Evolutionary conservation across 495 filamentous ascomycete genomes (phyloP), one percentile per base, ranked within the genome.

Genomic region (Friedmanniomyces simplex): DNA sequence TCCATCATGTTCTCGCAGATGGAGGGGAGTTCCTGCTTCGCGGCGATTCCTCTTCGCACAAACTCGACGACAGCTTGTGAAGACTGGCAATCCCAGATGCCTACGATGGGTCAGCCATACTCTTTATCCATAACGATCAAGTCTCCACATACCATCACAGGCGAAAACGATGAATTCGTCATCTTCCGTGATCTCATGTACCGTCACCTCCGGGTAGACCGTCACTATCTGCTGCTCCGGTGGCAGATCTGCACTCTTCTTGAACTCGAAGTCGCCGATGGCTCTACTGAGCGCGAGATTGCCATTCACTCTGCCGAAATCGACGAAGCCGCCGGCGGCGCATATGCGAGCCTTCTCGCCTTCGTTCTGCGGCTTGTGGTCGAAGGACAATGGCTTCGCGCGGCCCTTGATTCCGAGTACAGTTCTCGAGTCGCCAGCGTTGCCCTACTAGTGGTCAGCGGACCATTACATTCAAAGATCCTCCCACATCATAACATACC

Each of bases 1-100:
- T 97, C 91, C 93, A 98, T 98, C 89, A 98, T 94, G 76, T 98
- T 98, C 76, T 98, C 93, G 72, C 90, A 95, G 66, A 98, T 96
- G 66, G 85, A 83, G 49, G 87, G 81, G 20, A 98, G 80, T 30
- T 91, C 84, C 73, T 98, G 93, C 76, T 95, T 93, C 20, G 90
- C 91, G 21, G 88, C 89, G 69, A 98, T 95, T 37, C 93, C 94
- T 62, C 94, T 82, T 66, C 93, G 81, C 61, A 97, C 94, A 67
- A 97, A 98, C 67, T 98, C 93, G 54, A 97, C 79, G 18, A 97
- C 94, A 25, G 90, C 86, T 74, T 98, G 93, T 49, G 94, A 97
- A 55, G 93, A 95, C 68, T 96, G 91, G 73, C 94, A 97, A 72
- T 98, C 93, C 93, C 93, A 98, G 70, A 98, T 98, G 66, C 93